Conservation (phyloP, 2,329 filamentous ascomycete species). For the Knoxdaviesia capensis region DNA sequence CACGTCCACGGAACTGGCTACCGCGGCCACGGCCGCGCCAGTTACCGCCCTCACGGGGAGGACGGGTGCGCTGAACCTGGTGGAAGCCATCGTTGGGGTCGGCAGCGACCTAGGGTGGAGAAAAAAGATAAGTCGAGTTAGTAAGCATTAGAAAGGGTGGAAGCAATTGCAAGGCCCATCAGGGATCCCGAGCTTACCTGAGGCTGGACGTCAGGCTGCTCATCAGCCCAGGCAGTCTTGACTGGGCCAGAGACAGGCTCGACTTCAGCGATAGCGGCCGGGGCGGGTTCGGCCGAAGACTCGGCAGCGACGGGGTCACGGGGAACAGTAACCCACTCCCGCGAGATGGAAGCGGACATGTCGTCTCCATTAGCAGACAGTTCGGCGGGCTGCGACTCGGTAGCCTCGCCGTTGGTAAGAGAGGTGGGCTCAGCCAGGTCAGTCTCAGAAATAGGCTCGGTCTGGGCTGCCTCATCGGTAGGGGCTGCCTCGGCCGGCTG, state of each 20-base stretch:
- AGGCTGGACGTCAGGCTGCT: slow-evolving; percentile 36
- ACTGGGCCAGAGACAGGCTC: slow-evolving; percentile 34
- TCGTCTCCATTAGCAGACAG: slow-evolving; percentile 21
- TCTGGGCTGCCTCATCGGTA: slow-evolving; percentile 11
- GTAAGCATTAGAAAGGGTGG: background rate
- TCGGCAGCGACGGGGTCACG: slow-evolving; percentile 39
- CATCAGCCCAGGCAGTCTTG: slow-evolving; percentile 64
- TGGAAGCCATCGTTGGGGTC: slow-evolving; percentile 48
- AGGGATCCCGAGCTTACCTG: slow-evolving; percentile 16
- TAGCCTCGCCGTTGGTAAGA: slow-evolving; percentile 20
- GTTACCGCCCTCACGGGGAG: slow-evolving; percentile 26
- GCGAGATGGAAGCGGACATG: slow-evolving; percentile 18
- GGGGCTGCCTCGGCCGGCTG: slow-evolving; percentile 8
- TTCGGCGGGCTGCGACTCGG: slow-evolving; percentile 10
- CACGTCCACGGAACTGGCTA: slow-evolving; percentile 29
- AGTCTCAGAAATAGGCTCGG: slow-evolving; percentile 35
- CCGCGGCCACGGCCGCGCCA: slow-evolving; percentile 23
- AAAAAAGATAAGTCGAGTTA: slow-evolving; percentile 3
- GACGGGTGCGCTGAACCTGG: slow-evolving; percentile 43
- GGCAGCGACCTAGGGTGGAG: slow-evolving; percentile 13
- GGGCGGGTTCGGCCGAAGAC: slow-evolving; percentile 37
- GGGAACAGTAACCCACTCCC: slow-evolving; percentile 47
- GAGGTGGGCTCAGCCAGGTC: slow-evolving; percentile 23
- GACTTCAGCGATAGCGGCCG: slow-evolving; percentile 19
- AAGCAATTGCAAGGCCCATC: background rate